Conservation (phyloP, 345 rosid genomes). For the Boechera stricta region DNA sequence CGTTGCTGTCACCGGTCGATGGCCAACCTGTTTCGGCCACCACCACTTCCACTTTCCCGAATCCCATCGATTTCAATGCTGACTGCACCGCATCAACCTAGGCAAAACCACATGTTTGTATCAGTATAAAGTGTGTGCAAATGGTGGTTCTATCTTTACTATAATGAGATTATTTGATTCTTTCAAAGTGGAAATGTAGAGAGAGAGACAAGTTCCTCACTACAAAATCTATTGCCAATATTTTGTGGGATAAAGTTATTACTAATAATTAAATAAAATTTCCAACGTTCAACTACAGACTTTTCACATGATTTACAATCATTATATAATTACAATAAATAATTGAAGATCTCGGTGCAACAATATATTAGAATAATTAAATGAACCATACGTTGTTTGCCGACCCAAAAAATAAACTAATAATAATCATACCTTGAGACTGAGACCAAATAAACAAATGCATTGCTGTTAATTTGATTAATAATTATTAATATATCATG, state of each 20-base stretch:
- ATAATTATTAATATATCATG: neutral
- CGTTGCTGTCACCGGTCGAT: conserved; percentile 66
- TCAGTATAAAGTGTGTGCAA: conserved; percentile 8
- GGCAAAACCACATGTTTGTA: conserved; percentile 12
- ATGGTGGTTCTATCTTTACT: neutral
- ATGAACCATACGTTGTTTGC: neutral
- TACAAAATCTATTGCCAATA: neutral
- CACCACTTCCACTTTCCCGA: conserved; percentile 68
- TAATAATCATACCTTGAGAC: neutral
- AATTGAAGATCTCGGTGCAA: conserved; percentile 41
- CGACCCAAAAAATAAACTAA: too few relatives aligned
- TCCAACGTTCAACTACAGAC: conserved; percentile 5
- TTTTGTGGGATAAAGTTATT: neutral
- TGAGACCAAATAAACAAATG: conserved; percentile 18
- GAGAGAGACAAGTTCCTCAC: neutral
- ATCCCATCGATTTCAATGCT: conserved; percentile 76
- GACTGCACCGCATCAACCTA: conserved; percentile 89
- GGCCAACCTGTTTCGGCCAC: conserved; percentile 99
- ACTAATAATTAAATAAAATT: neutral
- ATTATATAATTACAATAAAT: conserved; percentile 4
- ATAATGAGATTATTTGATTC: neutral
- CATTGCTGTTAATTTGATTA: conserved; percentile 6
- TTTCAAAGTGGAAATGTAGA: neutral
- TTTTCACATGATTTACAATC: conserved; percentile 23
- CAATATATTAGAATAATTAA: neutral